A percentile compares a stretch with the other conserved stretches of the same genome.
These are phyloP conservation scores for Trapa bicornis DNA, from an alignment of 345 rosid species.

Conservation along the genomic window DNA sequence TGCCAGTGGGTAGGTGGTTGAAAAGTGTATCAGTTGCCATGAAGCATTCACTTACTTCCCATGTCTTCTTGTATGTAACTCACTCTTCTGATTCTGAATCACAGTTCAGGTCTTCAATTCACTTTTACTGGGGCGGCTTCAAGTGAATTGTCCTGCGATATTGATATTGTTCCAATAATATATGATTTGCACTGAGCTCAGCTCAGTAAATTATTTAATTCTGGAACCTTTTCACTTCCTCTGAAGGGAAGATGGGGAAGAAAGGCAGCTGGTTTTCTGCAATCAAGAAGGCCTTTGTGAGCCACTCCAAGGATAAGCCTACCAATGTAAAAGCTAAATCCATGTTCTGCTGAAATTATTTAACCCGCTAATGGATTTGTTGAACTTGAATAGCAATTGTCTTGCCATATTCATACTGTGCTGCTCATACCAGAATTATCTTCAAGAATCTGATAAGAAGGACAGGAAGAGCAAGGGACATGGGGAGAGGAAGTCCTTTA, in stretches of 20 bases:
- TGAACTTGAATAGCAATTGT: background rate
- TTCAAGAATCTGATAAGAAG: constrained; percentile 50
- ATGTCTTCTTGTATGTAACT: too few relatives aligned
- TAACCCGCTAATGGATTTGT: background rate
- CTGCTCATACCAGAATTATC: background rate
- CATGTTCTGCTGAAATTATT: background rate
- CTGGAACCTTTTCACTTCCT: too few relatives aligned
- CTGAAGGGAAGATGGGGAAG: constrained; percentile 59
- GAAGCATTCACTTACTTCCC: background rate
- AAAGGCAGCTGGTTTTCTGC: constrained; percentile 92
- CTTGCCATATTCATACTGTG: background rate
- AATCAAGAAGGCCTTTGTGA: constrained; percentile 66
- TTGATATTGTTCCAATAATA: background rate
- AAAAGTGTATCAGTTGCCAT: background rate
- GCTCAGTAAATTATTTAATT: too few relatives aligned
- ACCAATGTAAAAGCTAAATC: constrained; percentile 44
- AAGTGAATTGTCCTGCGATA: background rate
- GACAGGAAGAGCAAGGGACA: constrained; percentile 67
- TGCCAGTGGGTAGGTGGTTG: background rate
- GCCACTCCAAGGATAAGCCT: constrained; percentile 62
- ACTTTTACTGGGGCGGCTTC: background rate
- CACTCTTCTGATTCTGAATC: too few relatives aligned
- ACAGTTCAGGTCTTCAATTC: background rate
- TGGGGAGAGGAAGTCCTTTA: constrained; percentile 61
- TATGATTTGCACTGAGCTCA: background rate